These are phyloP conservation scores for Pelargonium citronellum DNA, from an alignment of 441 rosid genomes.

Conservation along the genomic window DNA sequence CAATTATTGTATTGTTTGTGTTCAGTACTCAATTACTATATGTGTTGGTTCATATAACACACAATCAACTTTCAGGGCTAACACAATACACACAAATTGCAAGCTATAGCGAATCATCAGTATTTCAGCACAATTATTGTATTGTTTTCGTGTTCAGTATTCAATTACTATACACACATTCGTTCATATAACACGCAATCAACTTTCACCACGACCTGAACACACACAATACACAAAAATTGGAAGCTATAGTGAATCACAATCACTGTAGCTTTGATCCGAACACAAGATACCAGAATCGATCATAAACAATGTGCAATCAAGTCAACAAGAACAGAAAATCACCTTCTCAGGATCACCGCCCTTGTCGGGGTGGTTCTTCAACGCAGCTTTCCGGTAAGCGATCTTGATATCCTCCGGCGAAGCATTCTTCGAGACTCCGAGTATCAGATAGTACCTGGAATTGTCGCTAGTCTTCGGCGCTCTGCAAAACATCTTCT, in stretches of 20 bases:
- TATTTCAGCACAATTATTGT: too few species aligned
- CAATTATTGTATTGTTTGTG: too few species aligned
- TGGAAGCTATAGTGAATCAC: neutral
- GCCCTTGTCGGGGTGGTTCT: constrained; percentile 29
- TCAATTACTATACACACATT: too few species aligned
- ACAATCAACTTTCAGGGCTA: too few species aligned
- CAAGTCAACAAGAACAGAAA: neutral
- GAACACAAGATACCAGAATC: neutral
- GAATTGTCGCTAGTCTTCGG: constrained; percentile 31
- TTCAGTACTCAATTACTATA: too few species aligned
- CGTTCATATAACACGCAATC: too few species aligned
- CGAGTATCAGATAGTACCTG: constrained; percentile 23
- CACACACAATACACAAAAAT: too few species aligned
- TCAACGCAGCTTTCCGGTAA: constrained; percentile 28
- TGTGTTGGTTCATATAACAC: too few species aligned
- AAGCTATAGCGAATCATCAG: too few species aligned
- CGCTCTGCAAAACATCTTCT: constrained; percentile 25
- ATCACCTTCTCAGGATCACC: constrained; percentile 31
- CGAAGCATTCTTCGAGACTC: constrained; percentile 26
- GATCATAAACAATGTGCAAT: neutral
- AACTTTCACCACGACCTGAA: too few species aligned
- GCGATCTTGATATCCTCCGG: constrained; percentile 28
- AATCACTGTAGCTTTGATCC: neutral
- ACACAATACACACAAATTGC: too few species aligned
- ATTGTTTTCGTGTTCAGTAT: too few species aligned